Percentiles rank a stretch among this genome's conserved stretches.
Conservation (phyloP, 768 basidiomycete species). For the Leccinum sublutescens region DNA sequence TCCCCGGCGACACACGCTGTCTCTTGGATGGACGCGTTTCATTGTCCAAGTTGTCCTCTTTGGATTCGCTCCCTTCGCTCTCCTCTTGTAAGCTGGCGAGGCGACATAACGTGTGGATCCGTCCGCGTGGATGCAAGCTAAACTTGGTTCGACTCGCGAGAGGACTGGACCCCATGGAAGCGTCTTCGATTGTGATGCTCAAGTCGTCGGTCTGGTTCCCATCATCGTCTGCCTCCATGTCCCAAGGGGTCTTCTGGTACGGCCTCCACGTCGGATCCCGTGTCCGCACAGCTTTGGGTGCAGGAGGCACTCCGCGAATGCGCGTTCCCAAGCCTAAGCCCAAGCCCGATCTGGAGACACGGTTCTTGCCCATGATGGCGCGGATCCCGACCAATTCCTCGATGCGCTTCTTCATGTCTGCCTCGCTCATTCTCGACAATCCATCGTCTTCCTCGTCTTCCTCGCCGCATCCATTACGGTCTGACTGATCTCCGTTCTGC, state of each 20-base stretch:
- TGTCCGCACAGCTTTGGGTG: conserved; percentile 30
- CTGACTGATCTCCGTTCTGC: conserved; percentile 4
- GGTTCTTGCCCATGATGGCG: conserved; percentile 30
- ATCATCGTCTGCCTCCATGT: conserved; percentile 21
- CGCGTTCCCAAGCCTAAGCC: conserved; percentile 15
- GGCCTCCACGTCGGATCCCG: conserved; percentile 18
- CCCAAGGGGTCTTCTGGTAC: conserved; percentile 22
- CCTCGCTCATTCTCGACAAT: conserved; percentile 33
- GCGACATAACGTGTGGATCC: conserved; percentile 1
- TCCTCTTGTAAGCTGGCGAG: conserved; percentile 31
- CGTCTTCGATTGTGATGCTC: conserved; percentile 17
- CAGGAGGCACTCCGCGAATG: conserved; percentile 28
- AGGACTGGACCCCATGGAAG: conserved; percentile 24
- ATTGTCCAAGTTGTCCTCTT: conserved; percentile 6
- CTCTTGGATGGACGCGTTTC: conserved; percentile 23
- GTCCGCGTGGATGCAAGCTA: conserved; percentile 6
- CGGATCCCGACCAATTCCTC: conserved; percentile 62
- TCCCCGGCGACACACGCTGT: conserved; percentile 10
- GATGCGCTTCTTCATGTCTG: conserved; percentile 51
- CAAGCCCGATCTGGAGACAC: conserved; percentile 25
- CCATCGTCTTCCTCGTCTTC: conserved; percentile 11
- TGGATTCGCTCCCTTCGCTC: conserved; percentile 20
- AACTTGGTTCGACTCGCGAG: conserved; percentile 23
- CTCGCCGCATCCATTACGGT: neutral
- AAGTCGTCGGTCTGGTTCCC: conserved; percentile 9